These are phyloP conservation scores for Salix udensis DNA, from an alignment of 345 rosid species.

Conservation along the genomic window DNA sequence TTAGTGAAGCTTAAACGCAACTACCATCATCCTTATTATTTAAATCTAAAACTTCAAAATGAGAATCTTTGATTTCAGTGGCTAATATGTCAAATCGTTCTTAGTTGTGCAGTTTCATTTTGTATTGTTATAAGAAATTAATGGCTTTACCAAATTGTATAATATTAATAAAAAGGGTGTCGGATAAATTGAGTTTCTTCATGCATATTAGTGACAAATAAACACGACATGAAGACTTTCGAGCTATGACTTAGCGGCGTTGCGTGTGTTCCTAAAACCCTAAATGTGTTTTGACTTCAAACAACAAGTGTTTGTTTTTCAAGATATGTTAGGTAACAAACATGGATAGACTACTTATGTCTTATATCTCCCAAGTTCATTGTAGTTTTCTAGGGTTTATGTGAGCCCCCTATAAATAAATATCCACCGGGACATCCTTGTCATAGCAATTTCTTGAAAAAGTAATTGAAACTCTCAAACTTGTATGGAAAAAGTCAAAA, in stretches of 20 bases:
- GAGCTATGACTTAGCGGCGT: background rate
- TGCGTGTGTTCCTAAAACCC: conserved; percentile 15
- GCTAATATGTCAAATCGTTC: background rate
- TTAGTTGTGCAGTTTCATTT: background rate
- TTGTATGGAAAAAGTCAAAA: background rate
- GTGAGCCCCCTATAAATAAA: background rate
- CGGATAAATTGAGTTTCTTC: too few species aligned
- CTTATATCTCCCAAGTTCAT: conserved; percentile 7
- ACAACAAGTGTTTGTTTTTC: background rate
- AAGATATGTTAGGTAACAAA: conserved; percentile 29
- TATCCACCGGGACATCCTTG: conserved; percentile 1
- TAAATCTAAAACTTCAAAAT: too few species aligned
- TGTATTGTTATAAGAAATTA: too few species aligned
- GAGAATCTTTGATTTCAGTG: too few species aligned
- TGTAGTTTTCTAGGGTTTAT: conserved; percentile 10
- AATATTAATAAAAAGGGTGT: too few species aligned
- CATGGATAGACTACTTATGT: conserved; percentile 1
- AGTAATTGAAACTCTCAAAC: background rate
- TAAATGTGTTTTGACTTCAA: conserved; percentile 16
- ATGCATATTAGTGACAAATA: background rate
- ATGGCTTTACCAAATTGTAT: too few species aligned
- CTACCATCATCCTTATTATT: too few species aligned
- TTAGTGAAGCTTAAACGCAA: too few species aligned
- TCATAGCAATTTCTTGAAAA: conserved; percentile 8
- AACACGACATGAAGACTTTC: background rate